phyloP scores from a whole-genome alignment of 371 early-diverging fungal genomes.

The Mortierella sp. region DNA sequence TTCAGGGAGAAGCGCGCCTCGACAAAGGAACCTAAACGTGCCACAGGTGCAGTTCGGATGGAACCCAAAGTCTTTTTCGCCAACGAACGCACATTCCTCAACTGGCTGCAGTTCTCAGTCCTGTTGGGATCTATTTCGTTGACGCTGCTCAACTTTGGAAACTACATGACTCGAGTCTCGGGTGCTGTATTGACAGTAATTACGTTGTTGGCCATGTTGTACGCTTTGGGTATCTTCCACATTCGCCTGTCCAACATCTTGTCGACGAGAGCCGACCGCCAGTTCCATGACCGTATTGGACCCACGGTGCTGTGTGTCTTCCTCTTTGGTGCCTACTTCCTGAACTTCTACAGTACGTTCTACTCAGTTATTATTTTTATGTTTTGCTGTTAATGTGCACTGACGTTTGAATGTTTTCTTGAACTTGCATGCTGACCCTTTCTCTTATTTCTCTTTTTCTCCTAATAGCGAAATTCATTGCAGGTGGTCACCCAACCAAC shows the following conservation, averaged over 20 bases:
- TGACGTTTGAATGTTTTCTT: neutral
- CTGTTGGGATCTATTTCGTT: constrained; percentile 76
- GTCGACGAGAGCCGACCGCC: constrained; percentile 37
- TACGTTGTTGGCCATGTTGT: constrained; percentile 81
- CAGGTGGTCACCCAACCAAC: neutral
- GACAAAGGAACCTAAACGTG: constrained; percentile 28
- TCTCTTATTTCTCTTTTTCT: neutral
- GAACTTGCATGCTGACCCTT: neutral
- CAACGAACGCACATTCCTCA: constrained; percentile 97
- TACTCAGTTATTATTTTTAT: neutral
- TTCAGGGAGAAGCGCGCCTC: constrained; percentile 45
- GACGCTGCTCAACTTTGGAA: constrained; percentile 82
- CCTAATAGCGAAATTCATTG: constrained; percentile 48
- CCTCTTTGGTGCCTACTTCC: constrained; percentile 84
- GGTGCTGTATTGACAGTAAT: constrained; percentile 82
- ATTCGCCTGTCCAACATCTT: constrained; percentile 72
- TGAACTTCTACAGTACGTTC: constrained; percentile 92
- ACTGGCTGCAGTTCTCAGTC: constrained; percentile 81
- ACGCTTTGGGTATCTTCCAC: constrained; percentile 92
- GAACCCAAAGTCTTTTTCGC: constrained; percentile 99
- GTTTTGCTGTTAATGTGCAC: neutral
- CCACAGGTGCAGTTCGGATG: constrained; percentile 75
- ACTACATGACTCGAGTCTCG: constrained; percentile 67
- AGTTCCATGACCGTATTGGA: constrained; percentile 61
- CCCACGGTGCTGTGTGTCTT: constrained; percentile 92